Evolutionary conservation across 179 eudicot genomes (phyloP), one percentile per base, ranked within the genome.

Genomic region (Vitellaria paradoxa): DNA sequence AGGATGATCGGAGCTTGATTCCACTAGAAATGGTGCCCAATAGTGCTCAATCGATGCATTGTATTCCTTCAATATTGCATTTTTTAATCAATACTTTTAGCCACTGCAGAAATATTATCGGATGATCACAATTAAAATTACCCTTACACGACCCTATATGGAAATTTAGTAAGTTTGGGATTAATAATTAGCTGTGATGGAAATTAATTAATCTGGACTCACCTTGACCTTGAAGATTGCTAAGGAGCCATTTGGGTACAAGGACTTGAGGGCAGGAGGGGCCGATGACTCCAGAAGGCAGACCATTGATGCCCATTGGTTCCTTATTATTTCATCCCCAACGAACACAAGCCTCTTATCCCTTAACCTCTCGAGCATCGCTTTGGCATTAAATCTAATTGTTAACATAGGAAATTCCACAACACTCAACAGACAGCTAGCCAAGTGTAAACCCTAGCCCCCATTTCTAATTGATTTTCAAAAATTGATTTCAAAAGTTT

Each of bases 1-100:
- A 13, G 76, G 76, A 57, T 72, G 65, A 72, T 72, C 76, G 37
- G 65, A 30, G 65, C 42, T 72, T 4, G 76, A 72, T 56, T 72
- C 65, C 65, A 72, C 76, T 57, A 72, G 65, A 20, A 72, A 57
- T 56, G 76, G 76, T 9, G 76, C 21, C 76, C 76, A 72, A 7
- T 72, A 72, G 24, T 55, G 60, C 20, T 72, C 76, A 17, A 72
- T 59, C 14, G 76, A 11, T 8, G 76, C 65, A 72, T 72, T 72
- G 30, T 72, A 72, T 17, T 72, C 76, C 76, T 72, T 14, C 24
- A 70, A 1, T 42, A 59, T 55, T 55, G n/a, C 60, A 55, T 55
- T 15, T 5, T 0, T 2, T 30, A 55, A 15, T 18, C 60, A 55
- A 55, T 6, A 55, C 60, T 55, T 55, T 55, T 55, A 55, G 60